phyloP scores from a whole-genome alignment of 1,284 basidiomycete genomes.

The Microbotryum saponariae region DNA sequence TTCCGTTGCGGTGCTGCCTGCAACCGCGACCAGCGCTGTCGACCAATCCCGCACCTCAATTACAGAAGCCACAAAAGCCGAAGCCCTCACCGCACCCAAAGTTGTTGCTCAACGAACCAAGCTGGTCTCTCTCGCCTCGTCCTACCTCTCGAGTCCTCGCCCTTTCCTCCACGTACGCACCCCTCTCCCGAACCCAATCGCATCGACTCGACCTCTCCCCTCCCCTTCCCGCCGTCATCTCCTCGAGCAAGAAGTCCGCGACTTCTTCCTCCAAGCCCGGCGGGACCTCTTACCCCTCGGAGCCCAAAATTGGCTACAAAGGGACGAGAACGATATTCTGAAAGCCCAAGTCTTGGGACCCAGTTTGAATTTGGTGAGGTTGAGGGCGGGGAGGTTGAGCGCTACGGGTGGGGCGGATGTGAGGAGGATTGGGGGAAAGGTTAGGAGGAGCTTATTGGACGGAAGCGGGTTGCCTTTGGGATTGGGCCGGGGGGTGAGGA shows the following conservation, averaged over 20 bases:
- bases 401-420: background rate
- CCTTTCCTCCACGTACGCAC: background rate
- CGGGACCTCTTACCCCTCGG: background rate
- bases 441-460: background rate
- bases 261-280: background rate
- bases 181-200: background rate
- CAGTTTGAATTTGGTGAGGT: background rate
- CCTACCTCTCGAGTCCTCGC: background rate
- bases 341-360: background rate
- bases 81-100: background rate
- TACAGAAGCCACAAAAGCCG: background rate
- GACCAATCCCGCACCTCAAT: background rate
- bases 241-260: background rate
- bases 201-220: background rate
- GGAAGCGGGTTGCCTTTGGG: too few relatives aligned
- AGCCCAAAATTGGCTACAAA: background rate
- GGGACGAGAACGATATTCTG: constrained; percentile 3
- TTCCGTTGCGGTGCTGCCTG: background rate
- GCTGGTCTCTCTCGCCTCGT: constrained; percentile 2
- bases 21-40: background rate
- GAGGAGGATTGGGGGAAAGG: background rate
- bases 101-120: background rate
- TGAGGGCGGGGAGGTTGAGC: constrained; percentile 1
- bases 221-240: background rate
- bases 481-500: too few relatives aligned